Conservation (phyloP, 345 rosid genomes). For the Eucalyptus pumila region DNA sequence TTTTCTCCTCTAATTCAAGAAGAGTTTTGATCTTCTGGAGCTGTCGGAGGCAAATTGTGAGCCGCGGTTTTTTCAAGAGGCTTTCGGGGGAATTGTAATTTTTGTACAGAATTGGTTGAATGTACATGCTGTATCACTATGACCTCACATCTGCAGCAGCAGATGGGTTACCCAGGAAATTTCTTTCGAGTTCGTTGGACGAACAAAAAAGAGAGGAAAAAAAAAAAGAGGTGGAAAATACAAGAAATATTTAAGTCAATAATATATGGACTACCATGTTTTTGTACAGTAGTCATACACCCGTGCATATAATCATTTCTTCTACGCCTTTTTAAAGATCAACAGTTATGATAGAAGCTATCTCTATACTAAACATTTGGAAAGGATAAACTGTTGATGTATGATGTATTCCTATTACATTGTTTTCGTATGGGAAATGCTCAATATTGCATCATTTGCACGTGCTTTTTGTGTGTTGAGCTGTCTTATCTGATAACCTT, state of each 20-base stretch:
- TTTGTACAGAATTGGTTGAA: slow-evolving; percentile 24
- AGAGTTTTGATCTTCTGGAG: neutral
- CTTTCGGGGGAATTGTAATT: slow-evolving; percentile 1
- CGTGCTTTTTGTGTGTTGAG: neutral
- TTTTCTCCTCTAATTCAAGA: neutral
- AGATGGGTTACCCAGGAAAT: neutral
- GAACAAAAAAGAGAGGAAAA: neutral
- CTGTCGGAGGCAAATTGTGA: neutral
- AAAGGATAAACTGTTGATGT: neutral
- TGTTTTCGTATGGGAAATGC: neutral
- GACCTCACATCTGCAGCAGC: slow-evolving; percentile 6
- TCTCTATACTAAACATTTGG: neutral
- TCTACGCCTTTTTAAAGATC: neutral
- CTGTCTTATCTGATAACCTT: neutral
- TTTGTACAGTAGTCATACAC: neutral
- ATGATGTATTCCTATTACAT: neutral
- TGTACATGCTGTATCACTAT: slow-evolving; percentile 31
- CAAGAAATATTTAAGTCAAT: neutral
- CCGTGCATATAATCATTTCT: neutral
- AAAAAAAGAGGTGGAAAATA: neutral
- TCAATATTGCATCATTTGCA: neutral
- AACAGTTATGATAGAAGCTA: neutral
- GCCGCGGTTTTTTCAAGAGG: neutral
- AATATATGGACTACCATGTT: neutral
- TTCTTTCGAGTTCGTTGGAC: neutral